Base-by-base conservation (phyloP, 768 basidiomycete genomes). In the Brasilioporus rufonigricans region DNA sequence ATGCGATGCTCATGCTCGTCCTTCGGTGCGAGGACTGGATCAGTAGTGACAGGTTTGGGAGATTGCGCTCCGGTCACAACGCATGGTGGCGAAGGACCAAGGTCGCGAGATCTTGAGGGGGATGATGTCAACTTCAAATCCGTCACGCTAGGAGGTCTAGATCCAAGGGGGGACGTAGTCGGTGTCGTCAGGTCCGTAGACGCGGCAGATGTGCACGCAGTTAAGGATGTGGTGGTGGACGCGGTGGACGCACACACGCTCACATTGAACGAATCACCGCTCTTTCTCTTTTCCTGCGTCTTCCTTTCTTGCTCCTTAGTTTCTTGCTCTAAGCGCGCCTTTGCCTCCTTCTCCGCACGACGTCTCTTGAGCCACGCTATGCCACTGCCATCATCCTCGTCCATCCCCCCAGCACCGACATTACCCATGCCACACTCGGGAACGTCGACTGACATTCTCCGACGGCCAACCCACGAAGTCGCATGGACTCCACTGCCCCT, bases 331-430 rank as follows among this genome's bases (percentile, higher is more conserved):
- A 58, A 48, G 23, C 57, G 67, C 18, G 60, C 61, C 47, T 66
- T 68, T 57, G 77, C 77, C 61, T 82, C 80, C 52, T 70, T 70
- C 71, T 89, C 85, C 46, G 84, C 85, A 60, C 80, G 73, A 39
- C 92, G 68, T 57, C 70, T 74, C 73, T 78, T 83, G 24, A 94
- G 79, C 93, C 93, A 95, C 0, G 78, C 84, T 83, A 93, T 86
- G 11, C 93, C 93, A 68, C 87, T 88, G 1, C 91, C 91, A 60
- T 93, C 93, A 55, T 93, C 89, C 0, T 80, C 82, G 19, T 88
- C 87, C 3, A 39, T 61, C 7, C 52, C 65, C 32, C 52, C 56
- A 27, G 53, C 48, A 9, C 57, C 50, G 16, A 67, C 65, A 36
- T 60, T 45, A 54, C 68, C 55, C 74, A 72, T 63, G 53, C 67